Evolutionary conservation across 768 basidiomycete genomes (phyloP).

Genomic region (Lentinus brumalis): DNA sequence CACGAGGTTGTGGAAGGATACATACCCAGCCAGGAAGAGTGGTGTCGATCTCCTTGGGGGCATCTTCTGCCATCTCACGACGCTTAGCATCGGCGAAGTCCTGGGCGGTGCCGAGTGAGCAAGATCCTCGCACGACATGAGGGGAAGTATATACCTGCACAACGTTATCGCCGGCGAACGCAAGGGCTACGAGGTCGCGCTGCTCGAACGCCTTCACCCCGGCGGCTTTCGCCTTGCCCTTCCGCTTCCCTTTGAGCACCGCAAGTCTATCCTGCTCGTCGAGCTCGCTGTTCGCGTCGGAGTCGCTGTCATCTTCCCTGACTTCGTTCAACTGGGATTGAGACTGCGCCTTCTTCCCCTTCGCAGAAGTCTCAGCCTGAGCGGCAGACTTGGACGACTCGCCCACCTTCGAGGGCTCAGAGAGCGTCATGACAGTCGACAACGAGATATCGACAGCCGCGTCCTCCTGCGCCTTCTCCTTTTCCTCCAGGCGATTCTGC

Average conservation of each 20-base stretch:
- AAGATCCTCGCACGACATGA: background rate
- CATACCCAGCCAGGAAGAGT: conserved; percentile 95
- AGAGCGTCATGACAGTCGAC: conserved; percentile 45
- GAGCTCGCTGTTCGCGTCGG: conserved; percentile 64
- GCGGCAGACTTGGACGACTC: conserved; percentile 20
- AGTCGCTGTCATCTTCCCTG: conserved; percentile 40
- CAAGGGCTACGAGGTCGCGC: conserved; percentile 88
- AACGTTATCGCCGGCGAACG: conserved; percentile 97
- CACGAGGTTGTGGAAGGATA: conserved; percentile 14
- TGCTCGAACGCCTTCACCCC: conserved; percentile 78
- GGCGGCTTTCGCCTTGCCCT: conserved; percentile 42
- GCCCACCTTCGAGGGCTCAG: conserved; percentile 18
- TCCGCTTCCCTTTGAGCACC: conserved; percentile 38
- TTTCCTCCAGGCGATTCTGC: conserved; percentile 57
- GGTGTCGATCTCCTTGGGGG: conserved; percentile 84
- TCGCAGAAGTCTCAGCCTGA: background rate
- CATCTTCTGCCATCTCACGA: conserved; percentile 82
- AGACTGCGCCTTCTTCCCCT: background rate
- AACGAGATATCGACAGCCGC: conserved; percentile 77
- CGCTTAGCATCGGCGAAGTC: conserved; percentile 86
- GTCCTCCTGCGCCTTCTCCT: conserved; percentile 67
- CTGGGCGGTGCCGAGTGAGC: conserved; percentile 40
- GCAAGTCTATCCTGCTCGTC: conserved; percentile 65
- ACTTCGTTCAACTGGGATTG: background rate
- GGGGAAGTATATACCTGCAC: conserved; percentile 58